A percentile compares a stretch with the other conserved stretches of the same genome.
Evolutionary conservation across 495 filamentous ascomycete species (phyloP).

Genomic region (Hyaloscypha bicolor): DNA sequence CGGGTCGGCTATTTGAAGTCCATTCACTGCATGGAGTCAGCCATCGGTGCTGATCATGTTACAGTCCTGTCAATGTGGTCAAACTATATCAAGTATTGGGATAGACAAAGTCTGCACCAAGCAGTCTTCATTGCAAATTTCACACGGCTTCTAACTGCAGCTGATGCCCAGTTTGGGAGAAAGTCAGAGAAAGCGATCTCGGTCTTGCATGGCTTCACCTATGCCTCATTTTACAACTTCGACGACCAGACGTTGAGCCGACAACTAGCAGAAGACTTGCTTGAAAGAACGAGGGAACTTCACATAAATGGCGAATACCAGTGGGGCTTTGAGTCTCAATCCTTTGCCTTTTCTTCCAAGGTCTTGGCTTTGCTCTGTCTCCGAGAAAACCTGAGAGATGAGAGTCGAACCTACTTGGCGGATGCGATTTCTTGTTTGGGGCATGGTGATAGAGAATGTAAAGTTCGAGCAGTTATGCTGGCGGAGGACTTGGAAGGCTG

Average conservation of each 20-base stretch:
- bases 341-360: slow-evolving; percentile 2
- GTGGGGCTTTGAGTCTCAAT: slow-evolving; percentile 8
- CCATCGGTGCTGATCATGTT: not conserved
- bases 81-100: slow-evolving; percentile 14
- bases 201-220: slow-evolving; percentile 4
- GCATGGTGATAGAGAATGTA: slow-evolving; percentile 1
- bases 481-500: not conserved
- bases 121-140: not conserved
- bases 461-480: slow-evolving; percentile 8
- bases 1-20: slow-evolving; percentile 3
- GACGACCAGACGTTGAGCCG: not conserved
- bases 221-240: slow-evolving; percentile 5
- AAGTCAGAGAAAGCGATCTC: not conserved
- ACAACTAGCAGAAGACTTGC: not conserved
- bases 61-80: slow-evolving; percentile 14
- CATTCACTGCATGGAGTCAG: not conserved
- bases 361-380: slow-evolving; percentile 1
- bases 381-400: not conserved
- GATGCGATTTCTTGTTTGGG: not conserved
- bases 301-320: not conserved
- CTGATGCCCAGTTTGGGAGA: not conserved
- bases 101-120: not conserved
- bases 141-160: not conserved
- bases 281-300: not conserved
- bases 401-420: not conserved